These are phyloP conservation scores for Eucalyptus albens DNA, from an alignment of 345 rosid genomes.

Conservation along the genomic window DNA sequence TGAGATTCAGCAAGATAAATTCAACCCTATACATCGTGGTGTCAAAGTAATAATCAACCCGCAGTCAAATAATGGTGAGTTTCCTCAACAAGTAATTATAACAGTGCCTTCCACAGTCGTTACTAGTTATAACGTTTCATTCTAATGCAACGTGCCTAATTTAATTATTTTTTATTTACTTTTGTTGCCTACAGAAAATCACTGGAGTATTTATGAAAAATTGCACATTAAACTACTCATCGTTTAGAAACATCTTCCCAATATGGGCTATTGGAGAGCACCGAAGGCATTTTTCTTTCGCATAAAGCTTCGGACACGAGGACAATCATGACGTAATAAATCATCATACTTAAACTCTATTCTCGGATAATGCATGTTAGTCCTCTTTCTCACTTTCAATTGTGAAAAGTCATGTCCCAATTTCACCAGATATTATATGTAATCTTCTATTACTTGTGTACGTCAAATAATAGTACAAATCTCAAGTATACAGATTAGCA, in stretches of 20 bases:
- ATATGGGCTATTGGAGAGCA: slow-evolving; percentile 42
- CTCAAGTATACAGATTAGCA: not conserved
- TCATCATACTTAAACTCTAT: not conserved
- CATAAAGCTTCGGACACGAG: not conserved
- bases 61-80: slow-evolving; percentile 35
- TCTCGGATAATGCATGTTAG: not conserved
- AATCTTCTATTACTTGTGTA: not conserved
- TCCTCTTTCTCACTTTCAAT: not conserved
- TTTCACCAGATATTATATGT: not conserved
- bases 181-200: slow-evolving; percentile 9
- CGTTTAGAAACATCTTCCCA: slow-evolving; percentile 32
- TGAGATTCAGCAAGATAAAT: too few species aligned
- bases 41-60: too few species aligned
- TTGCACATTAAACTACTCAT: slow-evolving; percentile 31
- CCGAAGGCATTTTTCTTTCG: slow-evolving; percentile 1
- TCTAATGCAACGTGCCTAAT: not conserved
- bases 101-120: not conserved
- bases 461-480: not conserved
- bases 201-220: slow-evolving; percentile 32
- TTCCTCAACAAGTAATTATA: slow-evolving; percentile 26
- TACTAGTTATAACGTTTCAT: not conserved
- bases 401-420: not conserved
- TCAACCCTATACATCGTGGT: too few species aligned
- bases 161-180: not conserved
- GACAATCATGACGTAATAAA: not conserved